Percentiles rank a stretch among this genome's conserved stretches.
Evolutionary conservation across 176 grass and related monocot species (phyloP).

Genomic region (Chloris gayana): DNA sequence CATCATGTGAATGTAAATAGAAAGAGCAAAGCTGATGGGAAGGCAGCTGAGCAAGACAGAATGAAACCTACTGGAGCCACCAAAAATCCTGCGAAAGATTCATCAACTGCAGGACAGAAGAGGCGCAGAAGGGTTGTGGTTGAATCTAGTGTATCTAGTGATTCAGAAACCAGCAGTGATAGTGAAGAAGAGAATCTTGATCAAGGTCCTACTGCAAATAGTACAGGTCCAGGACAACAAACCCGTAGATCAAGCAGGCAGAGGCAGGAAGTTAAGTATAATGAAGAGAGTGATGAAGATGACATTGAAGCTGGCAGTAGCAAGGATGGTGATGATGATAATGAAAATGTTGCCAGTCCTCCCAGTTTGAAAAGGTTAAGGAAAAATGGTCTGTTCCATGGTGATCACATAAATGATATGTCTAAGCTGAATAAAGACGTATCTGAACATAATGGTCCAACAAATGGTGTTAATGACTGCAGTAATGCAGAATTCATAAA

Average conservation of each 20-base stretch:
- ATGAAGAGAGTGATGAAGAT: constrained; percentile 46
- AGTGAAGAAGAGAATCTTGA: constrained; percentile 51
- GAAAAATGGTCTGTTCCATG: constrained; percentile 25
- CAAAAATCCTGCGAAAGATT: constrained; percentile 45
- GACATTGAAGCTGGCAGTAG: constrained; percentile 38
- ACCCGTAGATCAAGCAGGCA: too few relatives aligned
- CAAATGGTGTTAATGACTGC: constrained; percentile 26
- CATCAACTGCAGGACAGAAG: constrained; percentile 52
- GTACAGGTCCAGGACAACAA: constrained; percentile 25
- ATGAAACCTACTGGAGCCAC: constrained; percentile 35
- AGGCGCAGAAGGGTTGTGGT: constrained; percentile 54
- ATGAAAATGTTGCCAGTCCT: constrained; percentile 35
- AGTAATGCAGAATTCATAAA: constrained; percentile 21
- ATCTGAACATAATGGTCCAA: constrained; percentile 12
- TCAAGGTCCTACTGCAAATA: constrained; percentile 31
- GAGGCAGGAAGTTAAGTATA: too few relatives aligned
- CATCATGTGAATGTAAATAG: too few relatives aligned
- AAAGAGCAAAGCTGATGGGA: constrained; percentile 30
- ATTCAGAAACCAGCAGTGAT: constrained; percentile 50
- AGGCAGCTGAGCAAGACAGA: constrained; percentile 40
- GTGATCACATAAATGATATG: too few relatives aligned
- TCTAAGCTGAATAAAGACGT: constrained; percentile 33
- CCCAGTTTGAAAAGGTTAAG: constrained; percentile 45
- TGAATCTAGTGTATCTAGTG: constrained; percentile 61
- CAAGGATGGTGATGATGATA: constrained; percentile 31